Base-by-base conservation (phyloP, 2,329 filamentous ascomycete species). In the Tolypocladium nubicola region DNA sequence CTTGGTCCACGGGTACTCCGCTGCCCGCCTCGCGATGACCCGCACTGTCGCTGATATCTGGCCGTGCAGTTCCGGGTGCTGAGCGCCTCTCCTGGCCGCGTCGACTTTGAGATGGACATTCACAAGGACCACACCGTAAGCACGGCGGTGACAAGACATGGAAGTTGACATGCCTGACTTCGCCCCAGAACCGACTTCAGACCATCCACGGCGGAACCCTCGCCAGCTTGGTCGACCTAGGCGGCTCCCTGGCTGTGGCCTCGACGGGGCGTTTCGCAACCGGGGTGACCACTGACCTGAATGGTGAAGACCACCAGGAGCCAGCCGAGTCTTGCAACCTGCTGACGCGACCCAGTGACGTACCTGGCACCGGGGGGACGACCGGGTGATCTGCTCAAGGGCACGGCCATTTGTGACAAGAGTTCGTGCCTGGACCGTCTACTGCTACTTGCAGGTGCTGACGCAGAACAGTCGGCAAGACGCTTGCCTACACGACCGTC, bases 181-280 rank as follows among this genome's bases (percentile, higher is more conserved):
- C 0, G 4, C 7, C 0, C 0, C 26, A 91, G 87, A 93, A 93
- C 67, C 85, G 89, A 1, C 76, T 93, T 0, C 81, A 84, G 56
- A 91, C 87, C 40, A 79, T 92, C 35, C 89, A 93, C 65, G 89
- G 89, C 21, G 89, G 89, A 4, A 89, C 88, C 0, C 85, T 93
- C 35, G 89, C 89, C 4, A 88, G 85, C 67, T 85, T 92, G 73
- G 85, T 87, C 35, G 84, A 87, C 60, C 73, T 87, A 0, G 83
- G 83, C 13, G 84, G 84, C 16, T 87, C 84, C 0, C 74, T 87
- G 3, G 84, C 84, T 11, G 83, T 87, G 3, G 84, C 84, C 1
- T 86, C 84, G 1, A 83, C 79, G 61, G 84, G 84, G 0, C 72
- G 83, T 1, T 86, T 81, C 63, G 76, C 79, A 21, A 87, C 84